Evolutionary conservation across 2,329 filamentous ascomycete genomes (phyloP), one percentile per base, ranked within the genome.

Genomic region (Ophiostoma perfectum): DNA sequence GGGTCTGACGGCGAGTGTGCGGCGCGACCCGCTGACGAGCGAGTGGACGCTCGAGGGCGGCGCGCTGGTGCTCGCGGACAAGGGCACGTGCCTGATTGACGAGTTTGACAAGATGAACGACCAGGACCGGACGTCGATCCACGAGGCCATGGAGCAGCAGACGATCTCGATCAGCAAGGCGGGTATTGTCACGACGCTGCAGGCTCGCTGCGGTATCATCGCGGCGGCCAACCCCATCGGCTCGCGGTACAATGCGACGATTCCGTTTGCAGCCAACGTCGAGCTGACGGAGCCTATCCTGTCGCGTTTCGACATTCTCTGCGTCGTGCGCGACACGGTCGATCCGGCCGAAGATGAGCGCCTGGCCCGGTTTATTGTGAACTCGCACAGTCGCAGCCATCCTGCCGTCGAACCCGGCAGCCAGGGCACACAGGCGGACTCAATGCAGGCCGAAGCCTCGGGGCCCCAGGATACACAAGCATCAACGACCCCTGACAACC

Each of bases 41-140:
- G 95, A 99, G 80, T 99, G 95, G 94, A 98, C 95, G 5, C 82
- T 99, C 2, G 95, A 99, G 80, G 95, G 95, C 71, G 95, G 95
- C 76, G 95, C 95, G 4, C 84, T 99, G 11, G 95, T 99, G 75
- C 86, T 99, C 68, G 95, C 95, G 16, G 95, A 99, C 77, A 90
- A 92, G 72, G 95, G 95, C 55, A 97, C 92, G 16, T 98, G 95
- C 75, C 83, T 99, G 42, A 99, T 99, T 71, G 95, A 99, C 75
- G 95, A 99, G 79, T 99, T 99, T 75, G 95, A 99, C 85, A 99
- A 99, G 84, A 99, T 99, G 95, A 98, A 98, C 78, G 95, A 99
- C 77, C 93, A 98, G 77, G 95, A 99, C 78, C 88, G 95, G 72
- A 98, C 95, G 0, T 97, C 93, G 7, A 99, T 99, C 74, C 95